Evolutionary conservation across 257 asterid genomes (phyloP).

Genomic region (Forsythia viridissima): DNA sequence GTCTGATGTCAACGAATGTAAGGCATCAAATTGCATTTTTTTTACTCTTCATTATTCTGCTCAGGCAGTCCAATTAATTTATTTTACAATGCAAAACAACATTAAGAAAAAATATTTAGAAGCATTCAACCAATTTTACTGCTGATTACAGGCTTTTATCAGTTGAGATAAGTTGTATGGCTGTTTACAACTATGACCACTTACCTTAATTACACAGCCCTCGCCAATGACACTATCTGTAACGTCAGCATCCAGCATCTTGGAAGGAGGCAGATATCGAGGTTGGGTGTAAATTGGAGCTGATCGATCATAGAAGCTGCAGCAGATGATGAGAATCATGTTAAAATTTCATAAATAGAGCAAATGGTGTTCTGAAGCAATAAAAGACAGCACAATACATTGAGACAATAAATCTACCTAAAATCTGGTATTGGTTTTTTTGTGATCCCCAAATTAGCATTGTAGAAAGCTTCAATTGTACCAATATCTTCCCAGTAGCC

Average conservation of each 20-base stretch:
- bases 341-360: conserved; percentile 18
- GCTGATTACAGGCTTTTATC: background rate
- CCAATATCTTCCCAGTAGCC: conserved; percentile 99
- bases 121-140: background rate
- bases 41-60: background rate
- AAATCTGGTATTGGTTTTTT: conserved; percentile 95
- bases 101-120: background rate
- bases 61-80: background rate
- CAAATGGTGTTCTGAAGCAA: conserved; percentile 1
- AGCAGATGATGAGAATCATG: conserved; percentile 24
- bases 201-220: conserved; percentile 95
- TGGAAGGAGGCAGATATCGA: conserved; percentile 93
- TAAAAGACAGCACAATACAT: background rate
- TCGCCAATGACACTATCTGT: conserved; percentile 96
- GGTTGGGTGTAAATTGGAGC: conserved; percentile 98
- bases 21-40: background rate
- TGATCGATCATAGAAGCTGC: conserved; percentile 93
- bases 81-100: background rate
- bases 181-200: conserved; percentile 15
- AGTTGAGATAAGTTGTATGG: background rate
- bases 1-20: background rate
- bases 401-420: conserved; percentile 43
- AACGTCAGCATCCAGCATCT: conserved; percentile 97
- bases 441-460: conserved; percentile 91
- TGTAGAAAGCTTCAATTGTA: conserved; percentile 95